Evolutionary conservation across 2,329 filamentous ascomycete species (phyloP).

Genomic region (Dactylellina leptospora): DNA sequence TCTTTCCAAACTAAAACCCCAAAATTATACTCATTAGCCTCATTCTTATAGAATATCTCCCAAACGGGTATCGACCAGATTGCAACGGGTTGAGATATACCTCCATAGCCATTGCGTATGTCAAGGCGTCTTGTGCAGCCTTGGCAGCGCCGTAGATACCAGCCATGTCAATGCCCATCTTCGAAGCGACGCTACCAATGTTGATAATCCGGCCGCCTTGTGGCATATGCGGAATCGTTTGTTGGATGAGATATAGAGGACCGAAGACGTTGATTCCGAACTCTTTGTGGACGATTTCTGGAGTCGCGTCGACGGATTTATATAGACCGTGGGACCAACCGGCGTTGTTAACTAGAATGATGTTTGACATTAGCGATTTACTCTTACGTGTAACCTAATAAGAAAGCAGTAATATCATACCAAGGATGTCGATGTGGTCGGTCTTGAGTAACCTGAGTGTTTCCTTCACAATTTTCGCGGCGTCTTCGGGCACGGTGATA

Average conservation of each 20-base stretch:
- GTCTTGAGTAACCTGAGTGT: slow-evolving; percentile 59
- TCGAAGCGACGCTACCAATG: slow-evolving; percentile 57
- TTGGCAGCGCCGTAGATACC: slow-evolving; percentile 59
- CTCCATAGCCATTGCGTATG: slow-evolving; percentile 59
- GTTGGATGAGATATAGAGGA: slow-evolving; percentile 60
- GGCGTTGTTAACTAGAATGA: slow-evolving; percentile 61
- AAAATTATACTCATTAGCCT: neutral
- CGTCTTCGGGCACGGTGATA: slow-evolving; percentile 59
- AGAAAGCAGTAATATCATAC: slow-evolving; percentile 56
- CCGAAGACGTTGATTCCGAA: slow-evolving; percentile 60
- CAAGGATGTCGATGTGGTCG: slow-evolving; percentile 62
- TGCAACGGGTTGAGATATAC: slow-evolving; percentile 54
- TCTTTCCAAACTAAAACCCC: slow-evolving; percentile 58
- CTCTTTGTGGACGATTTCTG: slow-evolving; percentile 57
- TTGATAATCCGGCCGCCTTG: slow-evolving; percentile 60
- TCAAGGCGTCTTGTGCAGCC: slow-evolving; percentile 60
- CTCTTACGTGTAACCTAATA: neutral
- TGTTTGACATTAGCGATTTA: slow-evolving; percentile 2
- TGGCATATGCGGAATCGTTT: slow-evolving; percentile 60
- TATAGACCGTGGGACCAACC: slow-evolving; percentile 54
- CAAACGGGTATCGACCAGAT: neutral
- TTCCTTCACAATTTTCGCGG: slow-evolving; percentile 59
- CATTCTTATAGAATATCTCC: neutral
- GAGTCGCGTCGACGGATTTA: slow-evolving; percentile 55
- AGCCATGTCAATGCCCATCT: slow-evolving; percentile 46